These are phyloP conservation scores for Pythium guiyangense DNA, from an alignment of 352 stramenopile species.

Conservation along the genomic window DNA sequence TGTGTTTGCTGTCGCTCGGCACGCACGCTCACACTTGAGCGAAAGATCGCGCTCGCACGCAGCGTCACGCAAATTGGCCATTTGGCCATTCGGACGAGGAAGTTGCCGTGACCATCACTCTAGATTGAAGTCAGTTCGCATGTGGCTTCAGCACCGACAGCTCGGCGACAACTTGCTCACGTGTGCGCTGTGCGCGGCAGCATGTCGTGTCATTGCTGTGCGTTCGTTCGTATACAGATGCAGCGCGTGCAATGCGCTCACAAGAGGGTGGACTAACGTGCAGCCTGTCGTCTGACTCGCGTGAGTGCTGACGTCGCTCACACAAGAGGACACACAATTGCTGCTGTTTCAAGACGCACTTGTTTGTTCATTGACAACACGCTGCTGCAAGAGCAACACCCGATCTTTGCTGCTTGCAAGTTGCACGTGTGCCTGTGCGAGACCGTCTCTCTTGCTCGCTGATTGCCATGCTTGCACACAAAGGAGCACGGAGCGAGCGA, in stretches of 20 bases:
- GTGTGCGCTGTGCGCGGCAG: background rate
- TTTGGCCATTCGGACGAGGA: conserved; percentile 1
- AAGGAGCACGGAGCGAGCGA: no score
- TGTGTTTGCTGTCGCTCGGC: no score
- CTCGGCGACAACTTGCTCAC: background rate
- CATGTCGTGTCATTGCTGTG: no score
- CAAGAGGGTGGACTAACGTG: background rate
- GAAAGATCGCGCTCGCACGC: background rate
- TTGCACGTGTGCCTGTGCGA: background rate
- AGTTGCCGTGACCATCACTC: conserved; percentile 8
- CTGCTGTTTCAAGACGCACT: no score
- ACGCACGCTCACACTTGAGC: background rate
- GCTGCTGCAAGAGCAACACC: background rate
- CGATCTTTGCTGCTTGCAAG: background rate
- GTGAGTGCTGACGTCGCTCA: background rate
- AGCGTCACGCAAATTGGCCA: background rate
- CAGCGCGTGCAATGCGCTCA: background rate
- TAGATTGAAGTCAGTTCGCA: conserved; percentile 2
- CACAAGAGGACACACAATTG: background rate
- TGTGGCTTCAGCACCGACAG: background rate
- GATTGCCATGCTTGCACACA: background rate
- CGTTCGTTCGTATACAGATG: background rate
- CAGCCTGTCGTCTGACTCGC: background rate
- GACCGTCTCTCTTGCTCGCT: background rate
- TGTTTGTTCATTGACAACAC: no score